Evolutionary conservation across 345 rosid species (phyloP).

Genomic region (Dimocarpus longan): DNA sequence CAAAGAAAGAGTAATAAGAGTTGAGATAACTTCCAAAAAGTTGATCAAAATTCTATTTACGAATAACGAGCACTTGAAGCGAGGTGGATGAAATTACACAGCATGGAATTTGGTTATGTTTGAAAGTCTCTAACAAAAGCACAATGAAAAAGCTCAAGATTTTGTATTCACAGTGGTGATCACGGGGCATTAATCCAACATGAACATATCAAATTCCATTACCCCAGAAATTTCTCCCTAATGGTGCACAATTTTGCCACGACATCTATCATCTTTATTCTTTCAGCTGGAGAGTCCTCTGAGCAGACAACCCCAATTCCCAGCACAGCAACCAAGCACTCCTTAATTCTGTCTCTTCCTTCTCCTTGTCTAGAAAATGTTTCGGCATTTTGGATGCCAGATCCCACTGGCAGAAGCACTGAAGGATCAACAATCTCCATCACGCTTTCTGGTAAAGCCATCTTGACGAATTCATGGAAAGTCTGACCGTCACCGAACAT

Average conservation of each 20-base stretch:
- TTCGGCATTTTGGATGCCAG: too few relatives aligned
- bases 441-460: neutral
- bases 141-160: too few relatives aligned
- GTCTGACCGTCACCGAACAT: neutral
- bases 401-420: neutral
- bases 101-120: too few relatives aligned
- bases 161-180: too few relatives aligned
- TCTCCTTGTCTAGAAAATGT: too few relatives aligned
- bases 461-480: neutral
- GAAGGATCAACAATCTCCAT: neutral
- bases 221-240: neutral
- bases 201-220: neutral
- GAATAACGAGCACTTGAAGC: too few relatives aligned
- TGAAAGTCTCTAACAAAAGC: too few relatives aligned
- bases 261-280: neutral
- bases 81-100: too few relatives aligned
- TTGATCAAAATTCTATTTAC: too few relatives aligned
- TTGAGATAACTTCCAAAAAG: too few relatives aligned
- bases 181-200: too few relatives aligned
- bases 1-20: too few relatives aligned
- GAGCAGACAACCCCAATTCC: constrained; percentile 10
- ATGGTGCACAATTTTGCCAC: neutral
- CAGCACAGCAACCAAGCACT: neutral
- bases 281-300: neutral
- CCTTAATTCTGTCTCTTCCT: neutral